phyloP scores from a whole-genome alignment of 768 basidiomycete genomes.

The Coprinellus micaceus region DNA sequence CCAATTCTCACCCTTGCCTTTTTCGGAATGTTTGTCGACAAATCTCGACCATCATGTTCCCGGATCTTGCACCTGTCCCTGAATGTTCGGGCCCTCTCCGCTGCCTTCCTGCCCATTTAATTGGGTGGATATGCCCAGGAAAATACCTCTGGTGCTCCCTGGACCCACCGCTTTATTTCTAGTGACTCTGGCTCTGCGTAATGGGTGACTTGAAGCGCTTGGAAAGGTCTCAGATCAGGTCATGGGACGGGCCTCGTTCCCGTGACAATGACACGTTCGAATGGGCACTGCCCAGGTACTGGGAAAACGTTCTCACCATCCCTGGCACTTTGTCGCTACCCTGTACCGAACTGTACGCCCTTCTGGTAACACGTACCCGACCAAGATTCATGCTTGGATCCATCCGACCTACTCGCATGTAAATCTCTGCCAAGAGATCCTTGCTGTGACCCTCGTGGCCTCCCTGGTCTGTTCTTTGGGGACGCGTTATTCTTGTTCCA shows the following conservation, averaged over 20 bases:
- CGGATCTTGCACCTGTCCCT: conserved; percentile 10
- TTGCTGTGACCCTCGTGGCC: neutral
- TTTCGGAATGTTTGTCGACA: conserved; percentile 4
- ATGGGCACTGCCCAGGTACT: neutral
- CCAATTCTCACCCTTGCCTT: conserved; percentile 1
- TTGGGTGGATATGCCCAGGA: neutral
- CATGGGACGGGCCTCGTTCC: conserved; percentile 12
- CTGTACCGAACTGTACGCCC: neutral
- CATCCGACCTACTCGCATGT: neutral
- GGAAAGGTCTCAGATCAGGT: conserved; percentile 12
- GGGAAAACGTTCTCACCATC: neutral
- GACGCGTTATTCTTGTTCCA: too few species aligned
- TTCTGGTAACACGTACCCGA: neutral
- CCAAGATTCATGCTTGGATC: neutral
- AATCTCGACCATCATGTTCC: neutral
- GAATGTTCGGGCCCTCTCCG: neutral
- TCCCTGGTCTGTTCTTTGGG: neutral
- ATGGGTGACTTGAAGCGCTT: too few species aligned
- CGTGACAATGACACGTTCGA: neutral
- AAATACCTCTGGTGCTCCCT: neutral
- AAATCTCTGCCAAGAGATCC: too few species aligned
- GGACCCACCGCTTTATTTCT: neutral
- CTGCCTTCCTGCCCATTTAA: neutral
- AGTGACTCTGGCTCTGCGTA: too few species aligned
- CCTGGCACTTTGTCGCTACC: neutral